These are phyloP conservation scores for Agaricales sp. DNA, from an alignment of 1,284 basidiomycete genomes.

Conservation along the genomic window DNA sequence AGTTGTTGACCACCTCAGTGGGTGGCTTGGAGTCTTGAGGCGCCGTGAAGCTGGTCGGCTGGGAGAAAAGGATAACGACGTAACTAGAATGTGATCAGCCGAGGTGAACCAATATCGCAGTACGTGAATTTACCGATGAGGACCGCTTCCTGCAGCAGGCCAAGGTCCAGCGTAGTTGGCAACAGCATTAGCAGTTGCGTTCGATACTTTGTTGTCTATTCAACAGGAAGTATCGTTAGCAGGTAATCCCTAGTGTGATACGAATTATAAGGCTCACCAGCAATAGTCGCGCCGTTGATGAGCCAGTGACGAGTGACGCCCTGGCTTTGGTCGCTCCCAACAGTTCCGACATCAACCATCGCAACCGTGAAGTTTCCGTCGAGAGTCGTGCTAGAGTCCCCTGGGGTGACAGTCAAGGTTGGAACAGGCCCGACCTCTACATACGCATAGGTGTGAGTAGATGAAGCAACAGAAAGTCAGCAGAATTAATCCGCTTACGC, in stretches of 20 bases:
- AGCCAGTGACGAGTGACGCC: constrained; percentile 75
- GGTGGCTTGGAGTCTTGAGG: constrained; percentile 45
- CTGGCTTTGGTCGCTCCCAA: constrained; percentile 40
- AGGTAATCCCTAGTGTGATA: no score
- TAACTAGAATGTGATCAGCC: no score
- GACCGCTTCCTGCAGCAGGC: constrained; percentile 54
- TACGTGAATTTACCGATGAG: constrained; percentile 67
- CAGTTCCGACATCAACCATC: constrained; percentile 62
- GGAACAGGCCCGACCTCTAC: constrained; percentile 47
- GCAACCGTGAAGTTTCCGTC: constrained; percentile 48
- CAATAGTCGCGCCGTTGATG: constrained; percentile 51
- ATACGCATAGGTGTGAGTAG: constrained; percentile 13
- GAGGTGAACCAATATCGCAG: no score
- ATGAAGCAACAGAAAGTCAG: not conserved
- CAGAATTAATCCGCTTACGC: constrained; percentile 32
- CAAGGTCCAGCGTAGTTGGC: constrained; percentile 68
- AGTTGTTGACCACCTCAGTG: constrained; percentile 37
- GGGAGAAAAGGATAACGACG: constrained; percentile 53
- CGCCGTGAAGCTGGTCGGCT: constrained; percentile 50
- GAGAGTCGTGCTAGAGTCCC: constrained; percentile 32
- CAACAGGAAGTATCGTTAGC: constrained; percentile 3
- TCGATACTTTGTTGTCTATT: constrained; percentile 33
- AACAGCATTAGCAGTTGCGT: constrained; percentile 38
- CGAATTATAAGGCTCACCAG: constrained; percentile 20
- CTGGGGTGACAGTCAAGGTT: constrained; percentile 33